Conservation (phyloP, 2,329 filamentous ascomycete genomes). For the Aspergillus sp. region DNA sequence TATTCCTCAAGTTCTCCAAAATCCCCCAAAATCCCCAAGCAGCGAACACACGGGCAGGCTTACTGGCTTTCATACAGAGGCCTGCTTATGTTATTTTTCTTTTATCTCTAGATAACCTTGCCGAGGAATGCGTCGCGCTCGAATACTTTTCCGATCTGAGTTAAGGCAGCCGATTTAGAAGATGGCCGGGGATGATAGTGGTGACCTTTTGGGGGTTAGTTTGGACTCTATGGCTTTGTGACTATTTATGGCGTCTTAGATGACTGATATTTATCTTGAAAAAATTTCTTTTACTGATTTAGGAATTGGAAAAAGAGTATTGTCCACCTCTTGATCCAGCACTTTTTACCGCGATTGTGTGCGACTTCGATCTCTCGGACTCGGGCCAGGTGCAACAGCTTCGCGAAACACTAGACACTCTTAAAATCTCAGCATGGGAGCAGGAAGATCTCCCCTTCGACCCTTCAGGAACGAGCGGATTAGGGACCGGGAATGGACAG, state of each 20-base stretch:
- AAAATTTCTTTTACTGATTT: not conserved
- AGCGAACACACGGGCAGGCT: no score
- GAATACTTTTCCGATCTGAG: constrained; percentile 2
- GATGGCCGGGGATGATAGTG: constrained; percentile 5
- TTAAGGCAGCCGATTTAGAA: constrained; percentile 4
- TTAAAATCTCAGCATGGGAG: constrained; percentile 70
- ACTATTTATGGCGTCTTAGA: not conserved
- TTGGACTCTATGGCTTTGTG: not conserved
- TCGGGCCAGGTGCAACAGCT: constrained; percentile 50
- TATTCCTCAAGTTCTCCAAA: no score
- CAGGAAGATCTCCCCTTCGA: constrained; percentile 65
- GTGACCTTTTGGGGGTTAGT: constrained; percentile 6
- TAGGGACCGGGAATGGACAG: constrained; percentile 18
- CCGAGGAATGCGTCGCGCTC: no score
- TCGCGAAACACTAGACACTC: constrained; percentile 55
- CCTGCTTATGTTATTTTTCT: no score
- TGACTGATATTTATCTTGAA: not conserved
- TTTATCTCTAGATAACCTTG: no score
- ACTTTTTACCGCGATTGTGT: constrained; percentile 68
- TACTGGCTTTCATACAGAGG: no score
- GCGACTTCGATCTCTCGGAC: constrained; percentile 64
- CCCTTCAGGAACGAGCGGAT: constrained; percentile 63
- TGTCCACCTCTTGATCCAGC: constrained; percentile 72
- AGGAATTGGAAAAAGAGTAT: constrained; percentile 61
- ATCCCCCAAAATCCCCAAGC: no score